Evolutionary conservation across 202 grass and related monocot genomes (phyloP), one percentile per base, ranked within the genome.

Genomic region (Elaeis oleifera): DNA sequence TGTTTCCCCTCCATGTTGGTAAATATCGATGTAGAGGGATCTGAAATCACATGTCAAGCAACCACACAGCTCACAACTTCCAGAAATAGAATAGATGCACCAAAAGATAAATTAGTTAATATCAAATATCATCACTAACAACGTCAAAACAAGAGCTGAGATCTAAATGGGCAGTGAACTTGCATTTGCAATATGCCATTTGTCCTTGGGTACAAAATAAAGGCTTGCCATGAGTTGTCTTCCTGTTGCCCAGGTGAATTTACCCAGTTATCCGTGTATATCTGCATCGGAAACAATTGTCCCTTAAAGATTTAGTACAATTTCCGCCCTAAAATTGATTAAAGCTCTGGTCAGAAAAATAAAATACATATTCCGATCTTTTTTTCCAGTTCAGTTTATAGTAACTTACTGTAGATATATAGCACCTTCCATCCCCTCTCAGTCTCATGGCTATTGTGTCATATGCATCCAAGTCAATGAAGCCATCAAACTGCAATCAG

Each of bases 211-310:
- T 66, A 67, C 59, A 56, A 76, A 36, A 97, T 72, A 70, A 97
- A 92, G 79, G 85, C 77, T 80, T 97, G 92, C 92, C 92, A 97
- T 20, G 84, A 92, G 73, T 97, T 89, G 69, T 97, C 88, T 81
- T 92, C 92, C 75, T 81, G 54, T 64, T 92, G 88, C 52, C 92
- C 92, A 14, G 88, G 92, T 68, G 88, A 89, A 73, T 89, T 97
- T 6, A 97, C 74, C 88, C 88, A 97, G 72, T 97, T 97, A 61
- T 97, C 92, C 16, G 88, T 97, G 68, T 92, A 92, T 79, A 97
- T 97, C 88, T 97, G 76, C 5, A 79, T 49, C 76, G 9, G 58
- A 61, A 71, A 68, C 59, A 65, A 61, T 75, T 21, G 82, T 65
- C 58, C 70, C 52, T 23, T 1, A 6, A 15, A 53, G 18, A 21